Percentiles rank a stretch among this genome's conserved stretches.
phyloP scores from a whole-genome alignment of 768 basidiomycete genomes.

The Naematelia encephala region DNA sequence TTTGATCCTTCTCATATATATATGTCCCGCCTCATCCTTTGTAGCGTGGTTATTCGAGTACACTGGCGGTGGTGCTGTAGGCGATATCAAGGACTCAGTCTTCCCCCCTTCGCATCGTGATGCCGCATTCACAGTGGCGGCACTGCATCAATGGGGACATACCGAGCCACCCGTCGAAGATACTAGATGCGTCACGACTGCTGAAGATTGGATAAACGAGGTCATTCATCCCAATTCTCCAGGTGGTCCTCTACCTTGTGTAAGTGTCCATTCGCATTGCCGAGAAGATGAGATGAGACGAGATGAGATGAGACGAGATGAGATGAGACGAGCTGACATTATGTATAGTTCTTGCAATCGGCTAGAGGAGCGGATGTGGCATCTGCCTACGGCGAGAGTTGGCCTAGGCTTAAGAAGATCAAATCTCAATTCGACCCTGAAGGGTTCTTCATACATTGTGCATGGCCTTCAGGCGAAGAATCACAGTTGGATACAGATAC shows the following conservation, averaged over 20 bases:
- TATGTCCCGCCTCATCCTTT: background rate
- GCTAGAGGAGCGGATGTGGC: slow-evolving; percentile 32
- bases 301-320: too few species aligned
- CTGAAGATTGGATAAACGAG: slow-evolving; percentile 82
- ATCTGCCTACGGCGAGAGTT: slow-evolving; percentile 64
- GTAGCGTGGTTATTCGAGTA: slow-evolving; percentile 86
- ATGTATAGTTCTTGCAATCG: slow-evolving; percentile 46
- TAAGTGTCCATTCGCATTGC: slow-evolving; percentile 64
- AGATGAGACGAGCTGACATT: too few species aligned
- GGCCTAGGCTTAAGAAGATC: slow-evolving; percentile 65
- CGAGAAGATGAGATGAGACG: too few species aligned
- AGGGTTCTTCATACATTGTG: slow-evolving; percentile 69
- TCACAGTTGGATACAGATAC: background rate
- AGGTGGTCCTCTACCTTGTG: slow-evolving; percentile 81
- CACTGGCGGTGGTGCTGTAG: slow-evolving; percentile 69
- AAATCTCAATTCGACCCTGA: slow-evolving; percentile 74
- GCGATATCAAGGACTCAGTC: slow-evolving; percentile 66
- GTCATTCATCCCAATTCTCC: slow-evolving; percentile 68
- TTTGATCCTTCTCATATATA: background rate
- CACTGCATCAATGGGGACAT: slow-evolving; percentile 90
- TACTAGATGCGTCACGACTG: slow-evolving; percentile 72
- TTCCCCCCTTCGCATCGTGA: slow-evolving; percentile 74
- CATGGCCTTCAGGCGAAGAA: slow-evolving; percentile 62
- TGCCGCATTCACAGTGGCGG: slow-evolving; percentile 78
- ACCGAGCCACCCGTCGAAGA: slow-evolving; percentile 61